Percentiles rank a stretch among this genome's conserved stretches.
These are phyloP conservation scores for Pisolithus marmoratus DNA, from an alignment of 768 basidiomycete genomes.

Conservation along the genomic window DNA sequence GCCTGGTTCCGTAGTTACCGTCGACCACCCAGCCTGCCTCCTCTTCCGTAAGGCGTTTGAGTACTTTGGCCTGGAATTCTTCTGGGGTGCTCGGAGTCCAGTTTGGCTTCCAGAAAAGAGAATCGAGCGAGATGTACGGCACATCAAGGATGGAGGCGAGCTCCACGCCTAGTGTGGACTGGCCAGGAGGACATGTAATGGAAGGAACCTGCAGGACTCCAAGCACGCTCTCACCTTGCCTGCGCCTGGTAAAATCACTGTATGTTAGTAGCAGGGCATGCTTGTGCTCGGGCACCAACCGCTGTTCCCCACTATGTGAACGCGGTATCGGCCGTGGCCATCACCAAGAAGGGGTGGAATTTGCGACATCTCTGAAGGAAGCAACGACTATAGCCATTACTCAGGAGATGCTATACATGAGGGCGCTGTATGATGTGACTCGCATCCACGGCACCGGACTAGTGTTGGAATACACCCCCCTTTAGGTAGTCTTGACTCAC, in stretches of 20 bases:
- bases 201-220: too few species aligned
- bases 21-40: constrained; percentile 46
- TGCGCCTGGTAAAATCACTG: constrained; percentile 13
- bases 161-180: constrained; percentile 41
- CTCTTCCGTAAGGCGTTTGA: constrained; percentile 24
- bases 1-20: constrained; percentile 31
- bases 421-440: not conserved
- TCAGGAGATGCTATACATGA: not conserved
- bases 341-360: constrained; percentile 39
- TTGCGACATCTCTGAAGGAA: not conserved
- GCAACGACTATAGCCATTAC: too few species aligned
- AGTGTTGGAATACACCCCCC: too few species aligned
- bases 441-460: not conserved
- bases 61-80: constrained; percentile 12
- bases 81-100: constrained; percentile 32
- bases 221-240: constrained; percentile 29
- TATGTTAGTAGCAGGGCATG: too few species aligned
- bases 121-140: constrained; percentile 42
- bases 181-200: not conserved
- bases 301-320: constrained; percentile 46
- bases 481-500: too few species aligned
- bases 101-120: constrained; percentile 39
- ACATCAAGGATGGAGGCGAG: constrained; percentile 39
- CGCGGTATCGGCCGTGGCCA: constrained; percentile 35
- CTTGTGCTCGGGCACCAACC: constrained; percentile 15